Evolutionary conservation across 192 early-diverging fungal species (phyloP).

Genomic region (Mortierella hygrophila): DNA sequence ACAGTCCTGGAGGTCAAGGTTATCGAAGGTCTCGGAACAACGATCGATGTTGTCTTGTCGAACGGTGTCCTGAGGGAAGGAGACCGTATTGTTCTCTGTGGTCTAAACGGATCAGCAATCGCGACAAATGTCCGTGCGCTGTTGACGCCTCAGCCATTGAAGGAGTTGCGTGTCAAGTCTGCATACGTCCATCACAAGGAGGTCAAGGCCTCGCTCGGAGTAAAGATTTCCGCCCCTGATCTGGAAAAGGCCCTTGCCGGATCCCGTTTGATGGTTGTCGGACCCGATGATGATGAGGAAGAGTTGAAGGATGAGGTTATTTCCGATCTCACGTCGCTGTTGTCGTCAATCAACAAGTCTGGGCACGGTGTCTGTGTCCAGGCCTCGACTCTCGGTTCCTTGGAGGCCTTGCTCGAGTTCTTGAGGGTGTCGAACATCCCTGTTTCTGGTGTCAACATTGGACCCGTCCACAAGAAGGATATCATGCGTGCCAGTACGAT

Average conservation of each 20-base stretch:
- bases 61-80: constrained; percentile 97
- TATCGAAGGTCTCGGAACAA: constrained; percentile 97
- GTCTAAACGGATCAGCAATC: constrained; percentile 91
- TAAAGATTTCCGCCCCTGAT: constrained; percentile 95
- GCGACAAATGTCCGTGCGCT: constrained; percentile 93
- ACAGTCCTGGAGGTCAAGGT: constrained; percentile 99
- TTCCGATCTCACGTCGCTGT: constrained; percentile 84
- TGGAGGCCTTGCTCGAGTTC: constrained; percentile 97
- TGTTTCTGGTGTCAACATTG: constrained; percentile 96
- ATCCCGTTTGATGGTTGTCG: constrained; percentile 92
- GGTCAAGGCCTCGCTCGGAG: constrained; percentile 96
- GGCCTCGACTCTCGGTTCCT: constrained; percentile 96
- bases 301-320: constrained; percentile 96
- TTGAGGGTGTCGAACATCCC: constrained; percentile 93
- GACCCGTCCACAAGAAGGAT: constrained; percentile 98
- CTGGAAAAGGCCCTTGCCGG: constrained; percentile 98
- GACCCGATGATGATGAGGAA: constrained; percentile 97
- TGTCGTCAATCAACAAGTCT: constrained; percentile 84
- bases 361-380: constrained; percentile 97
- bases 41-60: constrained; percentile 96
- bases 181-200: constrained; percentile 96
- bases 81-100: constrained; percentile 96
- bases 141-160: constrained; percentile 98
- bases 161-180: constrained; percentile 97
- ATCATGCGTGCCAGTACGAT: constrained; percentile 91